Evolutionary conservation across 23 red algal genomes (phyloP), one percentile per base, ranked within the genome.

Genomic region (Pyropia haitanensis): DNA sequence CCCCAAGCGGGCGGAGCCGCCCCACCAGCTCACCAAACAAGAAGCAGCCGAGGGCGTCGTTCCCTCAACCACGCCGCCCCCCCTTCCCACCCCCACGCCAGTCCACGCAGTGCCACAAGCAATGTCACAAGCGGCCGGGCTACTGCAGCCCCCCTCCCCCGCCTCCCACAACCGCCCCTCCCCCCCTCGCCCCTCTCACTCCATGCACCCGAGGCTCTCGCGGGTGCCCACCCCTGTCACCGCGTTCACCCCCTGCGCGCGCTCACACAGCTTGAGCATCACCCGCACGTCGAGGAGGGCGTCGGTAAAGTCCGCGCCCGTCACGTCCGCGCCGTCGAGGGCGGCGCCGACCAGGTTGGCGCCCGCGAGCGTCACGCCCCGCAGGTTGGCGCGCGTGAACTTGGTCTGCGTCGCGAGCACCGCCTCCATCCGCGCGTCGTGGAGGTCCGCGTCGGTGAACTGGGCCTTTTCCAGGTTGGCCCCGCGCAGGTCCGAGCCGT

Each of bases 251-350:
- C 83, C 83, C 23, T 64, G 49, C 16, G 83, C 83, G 10, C 51
- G 21, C 27, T 72, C 77, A 68, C 83, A 88, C 8, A 88, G 83
- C 58, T 76, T 71, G 13, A 73, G n/a, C 25, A 55, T 70, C 52
- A 61, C 55, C 56, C 53, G 53, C 28, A 53, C 61, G 6, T 72
- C 74, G 23, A 89, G 52, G 15, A 89, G 74, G 53, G 73, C 77
- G 58, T 89, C 84, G 0, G 84, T 68, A 49, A 89, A 89, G 68
- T 89, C 84, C 19, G 84, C 84, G 2, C 84, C 84, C 49, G 76
- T 75, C 44, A 89, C 77, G 39, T 89, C 84, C 14, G 84, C 84
- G 3, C 72, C 73, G n/a, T 78, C 72, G 28, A 89, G 66, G 15
- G 27, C 49, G 24, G 70, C 84, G 67, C 72, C 70, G 18, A 89